A percentile compares a stretch with the other conserved stretches of the same genome.
Conservation (phyloP, 1,139 yeast species). For the Pneumocystis sp. region DNA sequence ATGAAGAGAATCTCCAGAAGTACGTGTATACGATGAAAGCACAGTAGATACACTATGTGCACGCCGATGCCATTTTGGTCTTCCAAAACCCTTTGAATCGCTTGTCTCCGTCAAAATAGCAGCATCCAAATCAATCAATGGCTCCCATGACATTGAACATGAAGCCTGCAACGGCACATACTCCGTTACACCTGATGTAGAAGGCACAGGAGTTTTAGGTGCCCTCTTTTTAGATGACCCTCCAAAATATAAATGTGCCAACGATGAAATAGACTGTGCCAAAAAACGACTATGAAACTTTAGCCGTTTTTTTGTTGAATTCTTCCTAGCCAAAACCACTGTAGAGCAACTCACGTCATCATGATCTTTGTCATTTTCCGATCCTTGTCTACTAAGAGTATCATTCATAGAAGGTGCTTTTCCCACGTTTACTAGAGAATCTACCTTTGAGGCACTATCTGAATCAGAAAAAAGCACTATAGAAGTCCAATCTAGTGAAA, state of each 20-base stretch:
- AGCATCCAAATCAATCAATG: neutral
- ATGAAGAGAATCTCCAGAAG: neutral
- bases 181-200: neutral
- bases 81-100: neutral
- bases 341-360: neutral
- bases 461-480: neutral
- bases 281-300: neutral
- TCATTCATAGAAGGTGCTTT: neutral
- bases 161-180: neutral
- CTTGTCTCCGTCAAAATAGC: neutral
- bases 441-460: neutral
- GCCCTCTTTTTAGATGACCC: neutral
- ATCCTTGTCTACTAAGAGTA: neutral
- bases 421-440: neutral
- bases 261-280: neutral
- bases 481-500: neutral
- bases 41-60: neutral
- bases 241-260: neutral
- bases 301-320: neutral
- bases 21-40: neutral
- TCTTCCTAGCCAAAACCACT: neutral
- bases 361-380: neutral
- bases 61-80: neutral
- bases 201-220: neutral
- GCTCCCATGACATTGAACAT: neutral